Base-by-base conservation (phyloP, 129 eudicot species). In the Erigeron canadensis region DNA sequence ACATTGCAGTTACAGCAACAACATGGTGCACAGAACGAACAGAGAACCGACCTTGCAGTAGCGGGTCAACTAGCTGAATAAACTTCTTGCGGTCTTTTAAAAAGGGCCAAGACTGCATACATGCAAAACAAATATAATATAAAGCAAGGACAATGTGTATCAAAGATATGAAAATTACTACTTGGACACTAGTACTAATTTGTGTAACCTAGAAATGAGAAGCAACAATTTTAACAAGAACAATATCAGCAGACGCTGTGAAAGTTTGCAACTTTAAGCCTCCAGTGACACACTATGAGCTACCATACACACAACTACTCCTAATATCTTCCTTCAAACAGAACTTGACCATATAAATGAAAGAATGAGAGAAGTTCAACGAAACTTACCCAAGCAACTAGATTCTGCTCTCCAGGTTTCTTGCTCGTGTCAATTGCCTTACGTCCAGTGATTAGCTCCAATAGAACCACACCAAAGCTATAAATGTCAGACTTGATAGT, bases 371-470 rank as follows among this genome's bases (percentile, higher is more conserved):
- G 5, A 39, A 63, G 47, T 17, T 2, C 13, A 41, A 16, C 12
- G 54, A 58, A 47, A 77, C 98, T 80, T 77, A 89, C 98, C 98
- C 96, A 89, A 39, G 73, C 77, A 65, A 86, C 87, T 54, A 92
- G 80, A 73, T 82, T 89, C 82, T 86, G 96, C 73, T 88, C 91
- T 56, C 89, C 88, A 11, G 84, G 77, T 65, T 69, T 75, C 74
- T 74, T 85, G 23, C 77, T 74, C 77, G 34, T 15, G 66, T 89
- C 98, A 71, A 82, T 76, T n/a, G 85, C 98, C 79, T 74, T 86
- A 62, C 91, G 84, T n/a, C 97, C 97, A 5, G 97, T 84, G 19
- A 91, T 79, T 10, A 91, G 81, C 79, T 91, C 97, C 88, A 91
- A 67, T 61, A 91, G 63, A 22, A 91, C 87, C 53, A 91, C 96